A percentile compares a stretch with the other conserved stretches of the same genome.
phyloP scores from a whole-genome alignment of 2,329 filamentous ascomycete genomes.

The Arachnopeziza araneosa region DNA sequence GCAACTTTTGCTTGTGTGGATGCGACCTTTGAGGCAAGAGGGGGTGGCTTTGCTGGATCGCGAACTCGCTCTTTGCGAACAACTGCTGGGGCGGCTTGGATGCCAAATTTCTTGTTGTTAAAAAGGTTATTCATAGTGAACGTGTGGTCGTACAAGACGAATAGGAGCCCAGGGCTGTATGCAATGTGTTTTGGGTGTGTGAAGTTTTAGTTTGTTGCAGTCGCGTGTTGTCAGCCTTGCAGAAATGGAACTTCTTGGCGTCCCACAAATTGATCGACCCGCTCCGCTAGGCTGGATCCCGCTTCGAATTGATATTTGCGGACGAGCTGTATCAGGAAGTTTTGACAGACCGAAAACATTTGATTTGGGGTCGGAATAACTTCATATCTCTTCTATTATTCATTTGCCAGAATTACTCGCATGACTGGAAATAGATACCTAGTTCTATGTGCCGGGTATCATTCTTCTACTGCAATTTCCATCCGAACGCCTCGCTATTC shows the following conservation, averaged over 20 bases:
- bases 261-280: not conserved
- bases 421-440: not conserved
- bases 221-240: not conserved
- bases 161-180: not conserved
- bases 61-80: conserved; percentile 9
- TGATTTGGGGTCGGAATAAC: too few species aligned
- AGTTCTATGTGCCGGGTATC: not conserved
- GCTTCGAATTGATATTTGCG: too few species aligned
- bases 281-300: not conserved
- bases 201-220: not conserved
- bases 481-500: not conserved
- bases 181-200: not conserved
- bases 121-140: conserved; percentile 3
- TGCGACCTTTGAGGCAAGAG: conserved; percentile 11
- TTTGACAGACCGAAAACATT: too few species aligned
- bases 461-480: not conserved
- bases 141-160: not conserved
- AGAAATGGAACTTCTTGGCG: not conserved
- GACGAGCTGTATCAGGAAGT: too few species aligned
- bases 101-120: conserved; percentile 9
- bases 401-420: too few species aligned
- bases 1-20: not conserved
- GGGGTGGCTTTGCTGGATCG: conserved; percentile 6
- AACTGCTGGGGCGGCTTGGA: conserved; percentile 11
- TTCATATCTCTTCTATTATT: too few species aligned